phyloP scores from a whole-genome alignment of 2,329 filamentous ascomycete genomes.

The Xylaria polymorpha region DNA sequence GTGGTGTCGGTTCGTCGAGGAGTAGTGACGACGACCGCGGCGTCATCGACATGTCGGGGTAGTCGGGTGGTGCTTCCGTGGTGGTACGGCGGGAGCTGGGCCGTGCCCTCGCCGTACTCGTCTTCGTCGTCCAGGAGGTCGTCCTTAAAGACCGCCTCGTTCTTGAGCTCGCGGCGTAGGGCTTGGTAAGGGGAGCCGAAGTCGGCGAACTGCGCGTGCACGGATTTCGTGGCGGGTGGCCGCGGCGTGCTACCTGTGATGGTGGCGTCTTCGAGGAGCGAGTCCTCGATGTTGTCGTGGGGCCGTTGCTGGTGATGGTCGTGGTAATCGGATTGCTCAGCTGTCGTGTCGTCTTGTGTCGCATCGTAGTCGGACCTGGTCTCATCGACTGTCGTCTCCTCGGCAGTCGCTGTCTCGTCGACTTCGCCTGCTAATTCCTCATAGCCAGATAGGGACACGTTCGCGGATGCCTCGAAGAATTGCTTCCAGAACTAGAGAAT shows the following conservation, averaged over 20 bases:
- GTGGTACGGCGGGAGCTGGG: constrained; percentile 62
- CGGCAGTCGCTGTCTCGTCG: constrained; percentile 65
- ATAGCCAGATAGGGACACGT: constrained; percentile 95
- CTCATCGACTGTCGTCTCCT: constrained; percentile 68
- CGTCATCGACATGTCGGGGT: constrained; percentile 73
- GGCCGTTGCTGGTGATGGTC: constrained; percentile 43
- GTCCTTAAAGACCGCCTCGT: constrained; percentile 52
- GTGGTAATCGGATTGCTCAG: constrained; percentile 53
- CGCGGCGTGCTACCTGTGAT: constrained; percentile 77
- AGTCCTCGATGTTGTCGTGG: constrained; percentile 68
- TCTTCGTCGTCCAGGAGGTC: constrained; percentile 52
- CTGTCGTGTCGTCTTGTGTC: constrained; percentile 53
- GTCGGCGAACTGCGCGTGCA: constrained; percentile 64
- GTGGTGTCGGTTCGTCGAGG: constrained; percentile 54
- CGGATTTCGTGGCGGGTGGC: constrained; percentile 62
- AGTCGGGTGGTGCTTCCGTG: constrained; percentile 65
- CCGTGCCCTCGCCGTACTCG: constrained; percentile 54
- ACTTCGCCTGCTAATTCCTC: constrained; percentile 79
- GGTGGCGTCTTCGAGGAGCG: constrained; percentile 72
- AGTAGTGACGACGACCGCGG: constrained; percentile 68
- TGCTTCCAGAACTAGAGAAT: constrained; percentile 92
- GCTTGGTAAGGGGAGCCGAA: constrained; percentile 82
- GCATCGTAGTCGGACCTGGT: constrained; percentile 56
- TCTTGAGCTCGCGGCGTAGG: constrained; percentile 74
- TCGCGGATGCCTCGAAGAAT: constrained; percentile 98